Evolutionary conservation across 2,329 filamentous ascomycete genomes (phyloP).

Genomic region (Phyllosticta citriasiana): DNA sequence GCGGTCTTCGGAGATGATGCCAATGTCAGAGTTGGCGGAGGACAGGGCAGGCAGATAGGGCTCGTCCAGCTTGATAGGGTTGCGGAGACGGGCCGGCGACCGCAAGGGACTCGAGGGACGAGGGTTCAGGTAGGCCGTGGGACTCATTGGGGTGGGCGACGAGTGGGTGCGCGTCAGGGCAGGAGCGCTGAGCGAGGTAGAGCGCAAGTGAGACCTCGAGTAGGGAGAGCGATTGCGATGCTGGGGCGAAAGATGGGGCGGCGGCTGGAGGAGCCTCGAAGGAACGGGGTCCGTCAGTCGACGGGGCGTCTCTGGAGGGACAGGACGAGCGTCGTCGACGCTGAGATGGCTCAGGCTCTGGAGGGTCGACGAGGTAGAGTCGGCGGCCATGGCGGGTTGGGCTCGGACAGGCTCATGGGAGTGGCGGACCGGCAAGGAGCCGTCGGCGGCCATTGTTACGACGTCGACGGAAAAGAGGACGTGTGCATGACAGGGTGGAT

Average conservation of each 20-base stretch:
- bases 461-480: neutral
- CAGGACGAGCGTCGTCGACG: neutral
- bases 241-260: slow-evolving; percentile 20
- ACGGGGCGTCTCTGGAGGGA: slow-evolving; percentile 26
- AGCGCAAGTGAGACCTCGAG: slow-evolving; percentile 35
- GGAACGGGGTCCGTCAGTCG: slow-evolving; percentile 30
- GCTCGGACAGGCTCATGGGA: slow-evolving; percentile 1
- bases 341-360: slow-evolving; percentile 3
- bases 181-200: slow-evolving; percentile 35
- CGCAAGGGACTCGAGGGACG: slow-evolving; percentile 30
- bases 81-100: slow-evolving; percentile 34
- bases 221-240: slow-evolving; percentile 40
- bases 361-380: neutral
- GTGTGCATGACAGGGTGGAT: neutral
- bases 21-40: slow-evolving; percentile 25
- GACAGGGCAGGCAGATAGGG: slow-evolving; percentile 12
- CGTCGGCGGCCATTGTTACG: neutral
- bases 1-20: slow-evolving; percentile 39
- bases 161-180: slow-evolving; percentile 40
- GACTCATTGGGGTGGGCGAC: slow-evolving; percentile 32
- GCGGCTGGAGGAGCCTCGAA: slow-evolving; percentile 17
- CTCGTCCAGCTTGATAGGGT: slow-evolving; percentile 27
- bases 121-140: slow-evolving; percentile 21
- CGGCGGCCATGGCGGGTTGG: neutral
- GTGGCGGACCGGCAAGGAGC: neutral